A percentile compares a stretch with the other conserved stretches of the same genome.
phyloP scores from a whole-genome alignment of 345 rosid species.

The Erucastrum elatum region DNA sequence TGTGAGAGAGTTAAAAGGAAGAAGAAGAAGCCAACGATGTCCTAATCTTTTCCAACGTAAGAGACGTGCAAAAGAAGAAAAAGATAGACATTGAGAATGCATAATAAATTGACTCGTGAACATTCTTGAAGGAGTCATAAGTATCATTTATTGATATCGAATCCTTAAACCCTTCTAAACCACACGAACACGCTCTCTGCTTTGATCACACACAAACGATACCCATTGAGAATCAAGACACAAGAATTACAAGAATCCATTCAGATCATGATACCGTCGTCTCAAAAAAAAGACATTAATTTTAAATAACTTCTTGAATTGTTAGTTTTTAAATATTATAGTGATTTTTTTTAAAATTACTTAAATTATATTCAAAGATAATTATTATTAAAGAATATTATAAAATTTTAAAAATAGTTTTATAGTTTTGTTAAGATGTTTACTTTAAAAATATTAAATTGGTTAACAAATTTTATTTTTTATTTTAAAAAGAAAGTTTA shows the following conservation, averaged over 20 bases:
- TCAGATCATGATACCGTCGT: background rate
- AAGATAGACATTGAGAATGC: too few relatives aligned
- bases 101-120: constrained; percentile 19
- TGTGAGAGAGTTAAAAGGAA: background rate
- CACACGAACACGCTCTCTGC: constrained; percentile 11
- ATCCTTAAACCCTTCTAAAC: constrained; percentile 12
- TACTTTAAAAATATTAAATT: too few relatives aligned
- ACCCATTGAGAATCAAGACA: constrained; percentile 23
- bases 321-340: too few relatives aligned
- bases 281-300: too few relatives aligned
- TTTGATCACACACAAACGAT: background rate
- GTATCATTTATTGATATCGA: constrained; percentile 8
- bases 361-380: too few relatives aligned
- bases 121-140: constrained; percentile 28
- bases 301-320: too few relatives aligned
- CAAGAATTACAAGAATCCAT: constrained; percentile 29
- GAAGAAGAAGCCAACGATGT: background rate
- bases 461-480: too few relatives aligned
- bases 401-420: too few relatives aligned
- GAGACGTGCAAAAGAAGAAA: constrained; percentile 28
- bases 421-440: too few relatives aligned
- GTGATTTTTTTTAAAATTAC: too few relatives aligned
- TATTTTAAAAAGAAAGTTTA: too few relatives aligned
- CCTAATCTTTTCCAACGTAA: constrained; percentile 13
- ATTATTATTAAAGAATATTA: too few relatives aligned